A percentile compares a stretch with the other conserved stretches of the same genome.
phyloP scores from a whole-genome alignment of 1,139 yeast genomes.

The Pichia sp. region DNA sequence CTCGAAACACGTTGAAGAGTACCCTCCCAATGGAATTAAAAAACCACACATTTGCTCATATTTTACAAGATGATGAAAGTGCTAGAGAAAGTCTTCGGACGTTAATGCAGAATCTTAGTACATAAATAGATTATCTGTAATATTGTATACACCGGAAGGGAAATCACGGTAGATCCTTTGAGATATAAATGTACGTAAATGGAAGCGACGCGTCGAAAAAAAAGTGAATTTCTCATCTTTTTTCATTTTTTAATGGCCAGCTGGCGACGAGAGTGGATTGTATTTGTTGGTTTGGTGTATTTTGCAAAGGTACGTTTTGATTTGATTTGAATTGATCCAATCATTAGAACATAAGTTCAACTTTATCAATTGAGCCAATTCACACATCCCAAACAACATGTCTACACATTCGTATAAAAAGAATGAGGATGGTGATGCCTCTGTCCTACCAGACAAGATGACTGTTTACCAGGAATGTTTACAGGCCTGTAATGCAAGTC shows the following conservation, averaged over 20 bases:
- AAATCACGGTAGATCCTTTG: too few relatives aligned
- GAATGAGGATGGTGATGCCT: constrained; percentile 67
- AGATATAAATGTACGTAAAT: neutral
- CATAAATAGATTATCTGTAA: neutral
- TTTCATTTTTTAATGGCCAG: neutral
- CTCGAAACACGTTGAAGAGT: constrained; percentile 78
- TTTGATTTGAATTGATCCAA: neutral
- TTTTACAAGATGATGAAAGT: constrained; percentile 79
- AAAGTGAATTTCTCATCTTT: neutral
- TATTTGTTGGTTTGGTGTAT: neutral
- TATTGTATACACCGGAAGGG: neutral
- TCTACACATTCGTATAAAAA: constrained; percentile 79
- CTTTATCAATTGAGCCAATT: neutral
- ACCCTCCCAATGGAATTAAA: constrained; percentile 82
- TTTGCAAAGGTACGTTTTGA: neutral
- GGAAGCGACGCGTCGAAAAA: neutral
- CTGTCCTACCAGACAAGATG: constrained; percentile 82
- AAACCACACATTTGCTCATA: constrained; percentile 81
- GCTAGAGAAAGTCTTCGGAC: constrained; percentile 86
- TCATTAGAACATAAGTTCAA: too few relatives aligned
- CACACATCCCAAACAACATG: constrained; percentile 35
- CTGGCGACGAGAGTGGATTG: neutral
- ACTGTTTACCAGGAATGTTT: constrained; percentile 94
- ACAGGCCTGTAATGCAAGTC: constrained; percentile 87
- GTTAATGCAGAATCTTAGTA: constrained; percentile 55